phyloP scores from a whole-genome alignment of 2,329 filamentous ascomycete species.

The Elsinoe batatas region DNA sequence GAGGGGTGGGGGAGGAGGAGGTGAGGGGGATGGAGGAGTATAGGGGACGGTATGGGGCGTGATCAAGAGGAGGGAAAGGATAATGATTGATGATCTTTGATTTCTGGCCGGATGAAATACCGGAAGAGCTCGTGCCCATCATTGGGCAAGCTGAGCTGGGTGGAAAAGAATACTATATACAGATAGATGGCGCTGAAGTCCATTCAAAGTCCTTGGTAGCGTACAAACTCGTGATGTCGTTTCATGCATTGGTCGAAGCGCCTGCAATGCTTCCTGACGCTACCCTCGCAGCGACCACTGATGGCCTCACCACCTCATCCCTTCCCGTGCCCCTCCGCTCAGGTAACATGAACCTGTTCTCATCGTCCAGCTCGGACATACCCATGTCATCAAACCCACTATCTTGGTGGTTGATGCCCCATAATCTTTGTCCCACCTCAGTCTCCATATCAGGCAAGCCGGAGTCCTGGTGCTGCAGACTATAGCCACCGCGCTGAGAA shows the following conservation, averaged over 20 bases:
- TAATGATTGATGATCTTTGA: background rate
- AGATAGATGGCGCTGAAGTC: background rate
- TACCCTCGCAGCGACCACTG: background rate
- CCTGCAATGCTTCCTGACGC: background rate
- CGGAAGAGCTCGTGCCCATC: background rate
- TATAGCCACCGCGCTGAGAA: background rate
- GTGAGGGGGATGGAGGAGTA: slow-evolving; percentile 60
- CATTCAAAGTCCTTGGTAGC: background rate
- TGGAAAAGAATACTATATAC: background rate
- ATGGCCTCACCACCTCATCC: background rate
- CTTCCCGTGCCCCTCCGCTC: background rate
- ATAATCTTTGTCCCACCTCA: background rate
- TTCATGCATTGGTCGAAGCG: background rate
- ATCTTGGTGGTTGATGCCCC: slow-evolving; percentile 25
- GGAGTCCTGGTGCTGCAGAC: background rate
- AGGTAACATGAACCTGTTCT: background rate
- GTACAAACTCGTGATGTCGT: background rate
- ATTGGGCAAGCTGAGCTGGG: background rate
- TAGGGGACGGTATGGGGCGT: slow-evolving; percentile 36
- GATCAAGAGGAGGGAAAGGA: slow-evolving; percentile 19
- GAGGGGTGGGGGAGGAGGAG: slow-evolving; percentile 36
- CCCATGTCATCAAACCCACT: slow-evolving; percentile 30
- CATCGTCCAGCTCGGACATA: slow-evolving; percentile 15
- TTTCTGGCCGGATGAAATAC: background rate
- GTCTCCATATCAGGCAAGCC: background rate